Conservation (phyloP, 2,329 filamentous ascomycete genomes). For the Canariomyces notabilis region DNA sequence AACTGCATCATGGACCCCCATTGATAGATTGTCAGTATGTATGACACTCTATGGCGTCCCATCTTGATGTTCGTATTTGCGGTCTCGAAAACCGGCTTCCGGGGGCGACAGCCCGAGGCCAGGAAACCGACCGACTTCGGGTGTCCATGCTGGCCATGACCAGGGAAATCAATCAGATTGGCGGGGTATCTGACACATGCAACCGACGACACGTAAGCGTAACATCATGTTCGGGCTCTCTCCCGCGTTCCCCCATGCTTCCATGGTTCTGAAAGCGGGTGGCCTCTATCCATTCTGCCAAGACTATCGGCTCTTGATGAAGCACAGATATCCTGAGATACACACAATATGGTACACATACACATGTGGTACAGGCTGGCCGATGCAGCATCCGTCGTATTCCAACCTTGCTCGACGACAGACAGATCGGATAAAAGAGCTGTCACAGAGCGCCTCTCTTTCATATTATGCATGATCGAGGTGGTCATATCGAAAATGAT, state of each 20-base stretch:
- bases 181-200: not conserved
- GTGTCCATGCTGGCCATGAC: not conserved
- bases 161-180: not conserved
- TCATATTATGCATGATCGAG: too few relatives aligned
- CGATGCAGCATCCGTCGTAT: not conserved
- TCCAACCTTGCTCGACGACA: not conserved
- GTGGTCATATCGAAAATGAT: too few relatives aligned
- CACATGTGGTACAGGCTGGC: not conserved
- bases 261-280: too few relatives aligned
- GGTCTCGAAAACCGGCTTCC: not conserved
- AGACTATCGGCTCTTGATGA: slow-evolving; percentile 6
- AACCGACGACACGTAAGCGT: slow-evolving; percentile 3
- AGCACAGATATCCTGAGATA: too few relatives aligned
- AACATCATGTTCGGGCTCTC: not conserved
- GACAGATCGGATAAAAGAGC: not conserved
- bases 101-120: too few relatives aligned
- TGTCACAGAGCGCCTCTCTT: too few relatives aligned
- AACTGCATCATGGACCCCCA: too few relatives aligned
- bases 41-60: too few relatives aligned
- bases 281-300: slow-evolving; percentile 3
- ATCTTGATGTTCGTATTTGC: not conserved
- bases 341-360: too few relatives aligned
- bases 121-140: not conserved
- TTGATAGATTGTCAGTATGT: too few relatives aligned
- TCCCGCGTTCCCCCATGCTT: too few relatives aligned